These are phyloP conservation scores for Kodamaea sp. DNA, from an alignment of 1,139 yeast genomes.

Conservation along the genomic window DNA sequence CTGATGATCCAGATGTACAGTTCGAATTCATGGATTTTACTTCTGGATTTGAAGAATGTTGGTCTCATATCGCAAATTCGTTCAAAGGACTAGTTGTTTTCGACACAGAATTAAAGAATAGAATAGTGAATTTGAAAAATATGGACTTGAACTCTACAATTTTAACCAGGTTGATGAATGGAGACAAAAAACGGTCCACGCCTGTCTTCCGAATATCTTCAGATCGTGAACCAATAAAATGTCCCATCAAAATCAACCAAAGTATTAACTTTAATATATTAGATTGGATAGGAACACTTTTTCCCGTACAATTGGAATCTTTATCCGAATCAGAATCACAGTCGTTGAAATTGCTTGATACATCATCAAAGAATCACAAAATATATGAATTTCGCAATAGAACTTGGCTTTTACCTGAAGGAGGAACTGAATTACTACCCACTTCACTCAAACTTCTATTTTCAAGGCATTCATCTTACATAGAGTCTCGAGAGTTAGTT, in stretches of 20 bases:
- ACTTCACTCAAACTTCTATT: slow-evolving; percentile 38
- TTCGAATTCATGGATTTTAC: slow-evolving; percentile 42
- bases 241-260: slow-evolving; percentile 30
- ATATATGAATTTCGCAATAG: slow-evolving; percentile 22
- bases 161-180: slow-evolving; percentile 11
- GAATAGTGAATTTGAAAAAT: slow-evolving; percentile 13
- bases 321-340: slow-evolving; percentile 15
- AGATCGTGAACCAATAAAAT: slow-evolving; percentile 2
- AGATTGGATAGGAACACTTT: slow-evolving; percentile 28
- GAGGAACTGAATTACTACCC: slow-evolving; percentile 34
- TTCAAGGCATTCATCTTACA: slow-evolving; percentile 54
- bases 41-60: slow-evolving; percentile 56
- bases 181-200: neutral
- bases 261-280: slow-evolving; percentile 39
- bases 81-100: slow-evolving; percentile 33
- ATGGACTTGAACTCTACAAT: slow-evolving; percentile 14
- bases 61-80: slow-evolving; percentile 38
- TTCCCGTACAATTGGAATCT: slow-evolving; percentile 22
- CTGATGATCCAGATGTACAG: slow-evolving; percentile 33
- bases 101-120: slow-evolving; percentile 20
- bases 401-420: slow-evolving; percentile 27
- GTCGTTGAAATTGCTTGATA: slow-evolving; percentile 13
- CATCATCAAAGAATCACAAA: slow-evolving; percentile 24
- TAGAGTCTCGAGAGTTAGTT: slow-evolving; percentile 42
- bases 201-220: neutral